Base-by-base conservation (phyloP, 352 stramenopile genomes). In the Phytophthora meadii region DNA sequence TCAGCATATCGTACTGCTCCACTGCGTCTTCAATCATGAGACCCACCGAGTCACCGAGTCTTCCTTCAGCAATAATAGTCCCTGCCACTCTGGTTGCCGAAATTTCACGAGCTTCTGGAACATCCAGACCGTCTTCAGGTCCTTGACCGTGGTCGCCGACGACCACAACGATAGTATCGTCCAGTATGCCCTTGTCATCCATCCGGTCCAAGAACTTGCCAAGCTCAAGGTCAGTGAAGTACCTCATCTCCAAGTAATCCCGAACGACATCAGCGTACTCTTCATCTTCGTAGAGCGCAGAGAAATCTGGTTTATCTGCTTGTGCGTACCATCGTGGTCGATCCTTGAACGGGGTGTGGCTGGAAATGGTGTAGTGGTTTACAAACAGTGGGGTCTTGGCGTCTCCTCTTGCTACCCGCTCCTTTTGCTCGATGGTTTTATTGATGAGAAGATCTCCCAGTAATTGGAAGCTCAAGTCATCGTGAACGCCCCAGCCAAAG, bases 291-390 rank as follows among this genome's bases (percentile, higher is more conserved):
- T 76, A 81, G 2, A 84, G 52, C 12, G 69, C 46, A 0, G 67
- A 74, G 9, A 85, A 80, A 36, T 87, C 70, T 3, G 77, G 77
- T 25, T 82, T 65, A 6, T 63, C 49, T 2, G 39, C 24, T 7
- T 73, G 17, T 0, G 65, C 48, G 49, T 77, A 84, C 79, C 79
- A 87, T n/a, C 69, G 58, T 0, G 79, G 75, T 0, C 61, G 62
- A 3, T 76, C 62, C 24, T 49, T 49, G 47, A 76, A 88, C 15
- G 70, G 68, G 5, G 65, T 71, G 67, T 89, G 80, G 30, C 75
- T 87, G 11, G 74, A 85, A 61, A 88, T 88, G 9, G 79, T 84
- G 54, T 87, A 88, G 46, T 84, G 76, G 7, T 72, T 87, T 15
- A 85, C 47, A 54, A 85, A 88, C 12, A 82, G 68, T 10, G 79